Base-by-base conservation (phyloP, 306 rosid species). In the Quercus rubra region DNA sequence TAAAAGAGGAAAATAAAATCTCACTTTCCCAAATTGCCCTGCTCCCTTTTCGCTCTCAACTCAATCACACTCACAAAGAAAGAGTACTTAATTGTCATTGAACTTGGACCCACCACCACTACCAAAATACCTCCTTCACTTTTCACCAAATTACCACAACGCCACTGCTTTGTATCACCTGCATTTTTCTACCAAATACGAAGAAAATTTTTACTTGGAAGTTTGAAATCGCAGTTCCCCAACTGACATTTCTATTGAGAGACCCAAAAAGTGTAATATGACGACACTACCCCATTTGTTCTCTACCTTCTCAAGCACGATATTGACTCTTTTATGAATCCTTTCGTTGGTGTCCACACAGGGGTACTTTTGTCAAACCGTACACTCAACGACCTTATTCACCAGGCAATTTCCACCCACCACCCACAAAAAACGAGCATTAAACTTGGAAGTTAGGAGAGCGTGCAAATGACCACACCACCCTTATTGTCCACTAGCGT, bases 281-380 rank as follows among this genome's bases (percentile, higher is more conserved):
- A 49, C 70, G 43, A 17, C 46, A 38, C 27, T 77, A 9, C 74
- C 14, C 14, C 69, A 25, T 18, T 38, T 43, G 59, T 54, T 21
- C 73, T 13, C 69, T 15, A 23, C 15, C 81, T 49, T 80, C 80
- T 38, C 67, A 10, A 74, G 74, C 79, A 80, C 70, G 81, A 74
- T 13, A 80, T 70, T 74, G 85, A 77, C 83, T 55, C 41, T 78
- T 1, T 33, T 33, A 6, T 4, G 3, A 63, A 10, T 19, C 4
- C 10, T 8, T 35, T 2, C 5, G 6, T 18, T 15, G 35, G 73
- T 75, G 58, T 67, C 79, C 13, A 51, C 70, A 12, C 0, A 30
- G 73, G 90, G 87, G 43, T 62, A 76, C 27, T 51, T 73, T 28
- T 4, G 86, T 80, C 83, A 38, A 28, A 81, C 41, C 58, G 1